Conservation (phyloP, 1,284 basidiomycete species). For the Sanguinoderma infundibulare region DNA sequence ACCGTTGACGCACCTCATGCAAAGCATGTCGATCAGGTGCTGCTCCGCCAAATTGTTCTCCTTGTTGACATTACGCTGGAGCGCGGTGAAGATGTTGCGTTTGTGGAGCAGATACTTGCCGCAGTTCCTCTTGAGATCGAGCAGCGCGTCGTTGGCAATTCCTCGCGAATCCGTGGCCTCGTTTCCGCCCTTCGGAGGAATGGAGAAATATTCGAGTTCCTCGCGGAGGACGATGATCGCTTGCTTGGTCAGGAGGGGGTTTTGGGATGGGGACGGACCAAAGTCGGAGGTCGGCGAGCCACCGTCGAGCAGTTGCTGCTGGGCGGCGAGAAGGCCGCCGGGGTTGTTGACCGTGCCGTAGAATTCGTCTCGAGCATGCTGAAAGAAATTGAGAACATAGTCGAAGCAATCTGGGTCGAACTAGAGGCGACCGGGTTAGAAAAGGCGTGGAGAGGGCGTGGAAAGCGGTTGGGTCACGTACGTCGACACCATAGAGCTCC, state of each 20-base stretch:
- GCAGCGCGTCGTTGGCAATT: constrained; percentile 74
- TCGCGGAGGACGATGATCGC: constrained; percentile 98
- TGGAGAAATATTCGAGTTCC: constrained; percentile 98
- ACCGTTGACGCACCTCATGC: constrained; percentile 82
- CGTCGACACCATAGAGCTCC: constrained; percentile 95
- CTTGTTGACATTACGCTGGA: constrained; percentile 99
- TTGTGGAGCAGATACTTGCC: constrained; percentile 90
- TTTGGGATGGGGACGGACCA: constrained; percentile 70
- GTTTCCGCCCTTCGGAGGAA: constrained; percentile 74
- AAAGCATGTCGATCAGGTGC: constrained; percentile 99
- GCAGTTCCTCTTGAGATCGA: constrained; percentile 82
- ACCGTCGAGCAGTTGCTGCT: constrained; percentile 75
- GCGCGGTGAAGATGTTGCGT: constrained; percentile 93
- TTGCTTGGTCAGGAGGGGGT: constrained; percentile 94
- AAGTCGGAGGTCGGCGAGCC: constrained; percentile 65
- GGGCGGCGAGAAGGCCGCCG: constrained; percentile 73
- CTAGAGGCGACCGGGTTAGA: constrained; percentile 45
- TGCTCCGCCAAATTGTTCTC: constrained; percentile 99
- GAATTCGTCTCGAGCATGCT: constrained; percentile 85
- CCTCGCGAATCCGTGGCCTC: constrained; percentile 78
- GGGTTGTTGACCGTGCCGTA: constrained; percentile 84
- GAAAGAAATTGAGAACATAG: constrained; percentile 93
- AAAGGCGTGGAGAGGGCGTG: not conserved
- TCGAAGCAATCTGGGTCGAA: constrained; percentile 97
- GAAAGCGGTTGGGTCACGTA: constrained; percentile 50